Evolutionary conservation across 75 land plant genomes (phyloP).

Genomic region (Chamaecyparis obtusa): DNA sequence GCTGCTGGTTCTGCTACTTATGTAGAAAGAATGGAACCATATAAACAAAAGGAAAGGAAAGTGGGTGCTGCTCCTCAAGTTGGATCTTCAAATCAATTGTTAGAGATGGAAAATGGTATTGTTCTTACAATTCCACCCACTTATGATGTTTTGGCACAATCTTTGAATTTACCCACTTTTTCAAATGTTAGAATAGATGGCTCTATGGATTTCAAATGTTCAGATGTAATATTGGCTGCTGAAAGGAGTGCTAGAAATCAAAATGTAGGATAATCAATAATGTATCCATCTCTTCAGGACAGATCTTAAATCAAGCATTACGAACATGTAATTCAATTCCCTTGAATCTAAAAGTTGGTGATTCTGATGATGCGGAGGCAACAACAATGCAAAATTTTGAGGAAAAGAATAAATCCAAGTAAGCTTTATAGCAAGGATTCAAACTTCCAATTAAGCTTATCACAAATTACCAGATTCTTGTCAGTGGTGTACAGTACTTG

Average conservation of each 20-base stretch:
- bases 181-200: constrained; percentile 65
- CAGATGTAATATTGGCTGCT: constrained; percentile 59
- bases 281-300: constrained; percentile 56
- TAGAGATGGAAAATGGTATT: constrained; percentile 79
- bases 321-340: constrained; percentile 30
- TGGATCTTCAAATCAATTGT: too few relatives aligned
- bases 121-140: constrained; percentile 61
- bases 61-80: too few relatives aligned
- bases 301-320: constrained; percentile 34
- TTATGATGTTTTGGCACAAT: constrained; percentile 68
- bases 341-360: constrained; percentile 49
- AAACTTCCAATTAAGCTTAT: constrained; percentile 83
- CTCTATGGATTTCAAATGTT: constrained; percentile 49
- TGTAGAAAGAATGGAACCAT: not conserved
- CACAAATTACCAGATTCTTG: constrained; percentile 86
- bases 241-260: constrained; percentile 28
- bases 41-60: too few relatives aligned
- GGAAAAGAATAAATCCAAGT: constrained; percentile 80
- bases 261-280: not conserved
- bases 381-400: not conserved
- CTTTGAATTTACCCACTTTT: constrained; percentile 58
- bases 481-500: constrained; percentile 85
- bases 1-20: not conserved
- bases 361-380: constrained; percentile 5
- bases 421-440: constrained; percentile 81